phyloP scores from a whole-genome alignment of 2,329 filamentous ascomycete genomes.

The Dothiorella sarmentorum region DNA sequence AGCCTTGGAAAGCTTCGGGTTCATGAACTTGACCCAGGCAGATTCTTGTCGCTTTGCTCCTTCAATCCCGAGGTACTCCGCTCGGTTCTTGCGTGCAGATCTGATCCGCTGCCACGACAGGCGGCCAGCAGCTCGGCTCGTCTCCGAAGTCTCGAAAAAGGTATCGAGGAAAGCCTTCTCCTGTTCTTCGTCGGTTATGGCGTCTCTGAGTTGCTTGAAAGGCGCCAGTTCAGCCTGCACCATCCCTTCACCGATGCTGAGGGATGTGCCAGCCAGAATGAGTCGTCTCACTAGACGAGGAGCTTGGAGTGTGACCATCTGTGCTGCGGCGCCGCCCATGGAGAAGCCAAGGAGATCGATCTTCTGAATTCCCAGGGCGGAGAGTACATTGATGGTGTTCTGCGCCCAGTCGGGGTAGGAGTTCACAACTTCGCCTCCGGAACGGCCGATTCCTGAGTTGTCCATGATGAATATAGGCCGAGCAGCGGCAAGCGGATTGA shows the following conservation, averaged over 20 bases:
- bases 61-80: conserved; percentile 16
- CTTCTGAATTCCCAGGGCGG: conserved; percentile 31
- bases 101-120: conserved; percentile 10
- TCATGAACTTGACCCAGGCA: conserved; percentile 17
- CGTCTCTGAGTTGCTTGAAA: background rate
- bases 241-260: conserved; percentile 39
- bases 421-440: conserved; percentile 42
- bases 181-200: conserved; percentile 12
- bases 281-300: conserved; percentile 40
- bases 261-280: conserved; percentile 46
- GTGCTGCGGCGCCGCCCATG: conserved; percentile 49
- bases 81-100: background rate
- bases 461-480: conserved; percentile 49
- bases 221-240: background rate
- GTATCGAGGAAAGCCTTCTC: conserved; percentile 7
- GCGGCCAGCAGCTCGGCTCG: conserved; percentile 12
- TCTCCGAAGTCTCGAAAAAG: conserved; percentile 21
- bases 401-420: conserved; percentile 38
- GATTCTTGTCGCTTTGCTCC: conserved; percentile 13
- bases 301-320: conserved; percentile 43
- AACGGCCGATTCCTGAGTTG: conserved; percentile 48
- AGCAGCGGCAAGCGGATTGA: conserved; percentile 43
- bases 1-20: background rate
- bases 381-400: conserved; percentile 25
- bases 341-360: conserved; percentile 51